phyloP scores from a whole-genome alignment of 2,329 filamentous ascomycete species.

The Coleophoma eucalyptorum region DNA sequence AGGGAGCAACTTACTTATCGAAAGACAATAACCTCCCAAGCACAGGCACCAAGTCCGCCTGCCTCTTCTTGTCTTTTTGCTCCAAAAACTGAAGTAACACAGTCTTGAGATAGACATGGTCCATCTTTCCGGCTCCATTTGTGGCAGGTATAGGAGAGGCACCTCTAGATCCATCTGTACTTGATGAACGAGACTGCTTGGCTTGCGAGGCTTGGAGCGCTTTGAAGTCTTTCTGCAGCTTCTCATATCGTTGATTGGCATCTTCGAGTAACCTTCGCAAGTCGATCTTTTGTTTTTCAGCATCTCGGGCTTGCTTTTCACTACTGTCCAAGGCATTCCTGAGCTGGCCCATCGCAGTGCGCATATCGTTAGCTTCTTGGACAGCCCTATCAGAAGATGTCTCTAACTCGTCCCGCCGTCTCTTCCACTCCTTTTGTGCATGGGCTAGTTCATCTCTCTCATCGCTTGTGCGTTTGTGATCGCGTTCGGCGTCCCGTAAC shows the following conservation, averaged over 20 bases:
- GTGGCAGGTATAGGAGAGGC: conserved; percentile 10
- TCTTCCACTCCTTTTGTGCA: conserved; percentile 70
- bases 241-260: conserved; percentile 71
- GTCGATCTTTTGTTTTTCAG: conserved; percentile 78
- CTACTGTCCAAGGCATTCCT: conserved; percentile 80
- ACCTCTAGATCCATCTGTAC: conserved; percentile 28
- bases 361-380: conserved; percentile 72
- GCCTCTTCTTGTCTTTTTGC: conserved; percentile 72
- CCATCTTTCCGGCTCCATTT: conserved; percentile 16
- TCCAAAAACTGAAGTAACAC: conserved; percentile 79
- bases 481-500: conserved; percentile 77
- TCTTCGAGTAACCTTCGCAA: conserved; percentile 76
- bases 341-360: conserved; percentile 72
- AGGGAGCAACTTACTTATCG: conserved; percentile 56
- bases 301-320: conserved; percentile 77
- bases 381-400: conserved; percentile 61
- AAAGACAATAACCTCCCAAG: conserved; percentile 73
- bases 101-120: conserved; percentile 67
- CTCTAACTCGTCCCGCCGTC: conserved; percentile 73
- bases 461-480: conserved; percentile 64
- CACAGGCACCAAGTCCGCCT: conserved; percentile 74
- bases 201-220: conserved; percentile 41
- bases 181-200: conserved; percentile 29
- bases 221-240: conserved; percentile 66
- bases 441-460: conserved; percentile 77